Percentiles rank a stretch among this genome's conserved stretches.
Evolutionary conservation across 1,139 yeast species (phyloP).

Genomic region (Wickerhamiella infanticola): DNA sequence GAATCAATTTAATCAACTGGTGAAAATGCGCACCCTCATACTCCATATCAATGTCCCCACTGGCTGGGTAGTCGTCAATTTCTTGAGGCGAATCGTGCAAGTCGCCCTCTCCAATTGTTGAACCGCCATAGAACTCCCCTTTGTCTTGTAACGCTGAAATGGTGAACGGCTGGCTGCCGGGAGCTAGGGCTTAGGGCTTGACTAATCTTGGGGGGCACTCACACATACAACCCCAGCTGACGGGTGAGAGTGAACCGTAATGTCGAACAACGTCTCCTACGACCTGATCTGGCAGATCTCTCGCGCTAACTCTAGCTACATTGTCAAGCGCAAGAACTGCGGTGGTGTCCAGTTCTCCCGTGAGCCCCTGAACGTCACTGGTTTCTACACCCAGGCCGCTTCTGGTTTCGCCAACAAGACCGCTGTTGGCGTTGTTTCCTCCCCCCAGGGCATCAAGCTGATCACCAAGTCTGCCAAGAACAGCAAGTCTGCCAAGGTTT

Average conservation of each 20-base stretch:
- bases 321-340: conserved; percentile 30
- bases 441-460: conserved; percentile 27
- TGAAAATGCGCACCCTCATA: background rate
- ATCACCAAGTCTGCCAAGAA: conserved; percentile 29
- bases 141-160: too few relatives aligned
- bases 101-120: too few relatives aligned
- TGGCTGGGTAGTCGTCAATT: too few relatives aligned
- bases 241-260: conserved; percentile 1
- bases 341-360: conserved; percentile 31
- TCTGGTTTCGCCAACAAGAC: conserved; percentile 35
- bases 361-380: conserved; percentile 35
- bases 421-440: conserved; percentile 31
- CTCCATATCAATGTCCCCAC: too few relatives aligned
- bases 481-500: conserved; percentile 32
- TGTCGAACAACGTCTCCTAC: conserved; percentile 17
- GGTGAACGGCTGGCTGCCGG: too few relatives aligned
- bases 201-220: too few relatives aligned
- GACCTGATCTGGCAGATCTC: conserved; percentile 38
- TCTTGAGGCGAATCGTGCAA: too few relatives aligned
- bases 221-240: too few relatives aligned
- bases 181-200: conserved; percentile 1
- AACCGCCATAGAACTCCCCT: too few relatives aligned
- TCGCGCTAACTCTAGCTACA: conserved; percentile 31
- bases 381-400: conserved; percentile 31
- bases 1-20: background rate